Evolutionary conservation across 768 basidiomycete genomes (phyloP), one percentile per base, ranked within the genome.

Genomic region (Tulasnella sp.): DNA sequence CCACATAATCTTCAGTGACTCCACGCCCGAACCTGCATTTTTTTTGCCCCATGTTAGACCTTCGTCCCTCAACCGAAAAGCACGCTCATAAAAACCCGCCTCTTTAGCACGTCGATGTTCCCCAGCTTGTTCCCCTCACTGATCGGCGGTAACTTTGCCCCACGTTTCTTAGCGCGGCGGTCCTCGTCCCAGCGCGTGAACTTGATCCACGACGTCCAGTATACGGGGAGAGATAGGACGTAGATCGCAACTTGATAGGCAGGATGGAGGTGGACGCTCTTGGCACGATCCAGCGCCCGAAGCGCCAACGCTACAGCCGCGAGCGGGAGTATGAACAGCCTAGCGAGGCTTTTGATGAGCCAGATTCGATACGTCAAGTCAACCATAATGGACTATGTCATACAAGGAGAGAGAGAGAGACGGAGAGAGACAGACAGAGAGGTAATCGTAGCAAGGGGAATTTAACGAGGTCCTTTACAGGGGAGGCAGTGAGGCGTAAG

Each of bases 111-210:
- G 12, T 52, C 52, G 52, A 52, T n/a, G 52, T 52, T 52, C 52
- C 78, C 78, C 9, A 79, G 40, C 40, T 68, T 34, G 39, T 79
- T 79, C 27, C 78, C 71, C 12, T 44, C 27, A 38, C 74, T 72
- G 38, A 74, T 24, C 16, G 75, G 80, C 2, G 71, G 18, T 16
- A 71, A 27, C 42, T 27, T 38, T 36, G 48, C 80, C 9, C 80
- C 80, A 7, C 16, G 56, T 56, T 52, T 71, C 40, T 72, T 68
- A 14, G 80, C 77, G 18, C 76, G 31, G 7, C 40, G 34, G 8
- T n/a, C 14, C 39, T 77, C 68, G 19, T 46, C 36, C 78, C 78
- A 79, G 31, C 71, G n/a, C 4, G 18, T 19, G 24, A 77, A 27
- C 24, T 48, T 5, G 31, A 80, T 44, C 31, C 36, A 27, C n/a